Base-by-base conservation (phyloP, 1,139 yeast genomes). In the Nakaseomyces sp. region DNA sequence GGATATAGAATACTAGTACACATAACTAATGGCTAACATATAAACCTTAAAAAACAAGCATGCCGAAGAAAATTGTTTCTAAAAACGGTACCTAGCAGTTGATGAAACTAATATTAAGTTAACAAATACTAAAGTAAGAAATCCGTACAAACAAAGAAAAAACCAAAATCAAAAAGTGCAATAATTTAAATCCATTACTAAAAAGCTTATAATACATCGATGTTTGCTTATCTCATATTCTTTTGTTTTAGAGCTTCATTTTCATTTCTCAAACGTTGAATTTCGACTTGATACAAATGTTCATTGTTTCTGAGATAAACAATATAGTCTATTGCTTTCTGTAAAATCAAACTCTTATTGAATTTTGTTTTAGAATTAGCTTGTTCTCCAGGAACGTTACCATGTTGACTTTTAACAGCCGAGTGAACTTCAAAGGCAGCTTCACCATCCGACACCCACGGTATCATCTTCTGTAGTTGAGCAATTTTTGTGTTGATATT, bases 401-500 rank as follows among this genome's bases (percentile, higher is more conserved):
- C 40, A 5, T 36, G 43, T 36, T 45, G 39, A 22, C 44, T 48
- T 47, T 48, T 47, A 12, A 54, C 12, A 10, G 49, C 37, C 17
- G 57, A 58, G 13, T 72, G 73, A 9, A 76, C 72, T 53, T 72
- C 78, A 55, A 78, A 78, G 0, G 81, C 81, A 2, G 80, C 72
- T 50, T 72, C 72, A 46, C 76, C 81, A 41, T 66, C 62, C 5
- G 78, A 72, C 47, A 77, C 74, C 72, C 79, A 74, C 12, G 85
- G 85, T 28, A 79, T 78, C 17, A 79, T 66, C 50, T 73, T 72
- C 55, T 77, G 82, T 44, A 79, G 63, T 13, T 77, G 77, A 15
- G 81, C 81, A 48, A 81, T 80, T 61, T 80, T 80, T 24, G 83
- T 77, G 59, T 80, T 81, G 56, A 81, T 79, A 58, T 79, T 81